These are phyloP conservation scores for Aureobasidium namibiae DNA, from an alignment of 2,329 filamentous ascomycete genomes.

Conservation along the genomic window DNA sequence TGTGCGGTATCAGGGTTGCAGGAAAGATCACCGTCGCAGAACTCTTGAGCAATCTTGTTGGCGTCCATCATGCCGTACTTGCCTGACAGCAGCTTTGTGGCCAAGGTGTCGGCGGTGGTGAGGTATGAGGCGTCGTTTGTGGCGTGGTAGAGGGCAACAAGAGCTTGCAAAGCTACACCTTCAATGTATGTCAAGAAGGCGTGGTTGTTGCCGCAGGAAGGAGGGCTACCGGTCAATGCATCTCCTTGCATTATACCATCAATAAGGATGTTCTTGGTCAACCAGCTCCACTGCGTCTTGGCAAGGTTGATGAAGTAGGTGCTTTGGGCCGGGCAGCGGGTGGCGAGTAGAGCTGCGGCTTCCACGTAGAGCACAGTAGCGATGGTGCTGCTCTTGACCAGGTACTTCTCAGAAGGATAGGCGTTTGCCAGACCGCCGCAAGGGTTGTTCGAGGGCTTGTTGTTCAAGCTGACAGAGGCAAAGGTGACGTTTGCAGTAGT, in stretches of 20 bases:
- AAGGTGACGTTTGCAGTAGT: constrained; percentile 32
- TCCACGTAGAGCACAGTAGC: constrained; percentile 50
- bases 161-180: constrained; percentile 51
- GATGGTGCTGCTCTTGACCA: constrained; percentile 45
- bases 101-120: constrained; percentile 29
- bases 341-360: constrained; percentile 48
- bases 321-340: constrained; percentile 33
- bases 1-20: constrained; percentile 32
- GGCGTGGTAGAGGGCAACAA: constrained; percentile 44
- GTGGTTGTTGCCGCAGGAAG: constrained; percentile 46
- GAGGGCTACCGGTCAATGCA: constrained; percentile 18
- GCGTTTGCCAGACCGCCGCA: constrained; percentile 35
- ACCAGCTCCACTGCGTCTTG: constrained; percentile 44
- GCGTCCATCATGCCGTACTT: constrained; percentile 9
- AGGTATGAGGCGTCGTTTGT: constrained; percentile 27
- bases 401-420: constrained; percentile 37
- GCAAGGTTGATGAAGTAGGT: constrained; percentile 39
- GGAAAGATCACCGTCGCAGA: constrained; percentile 19
- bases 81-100: constrained; percentile 16
- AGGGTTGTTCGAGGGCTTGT: constrained; percentile 30
- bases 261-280: constrained; percentile 43
- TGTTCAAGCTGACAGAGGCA: constrained; percentile 35
- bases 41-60: constrained; percentile 34
- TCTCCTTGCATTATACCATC: constrained; percentile 36
- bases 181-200: constrained; percentile 46